Conservation (phyloP, 1,139 yeast species). For the Blastobotrys raffinosifermentans region DNA sequence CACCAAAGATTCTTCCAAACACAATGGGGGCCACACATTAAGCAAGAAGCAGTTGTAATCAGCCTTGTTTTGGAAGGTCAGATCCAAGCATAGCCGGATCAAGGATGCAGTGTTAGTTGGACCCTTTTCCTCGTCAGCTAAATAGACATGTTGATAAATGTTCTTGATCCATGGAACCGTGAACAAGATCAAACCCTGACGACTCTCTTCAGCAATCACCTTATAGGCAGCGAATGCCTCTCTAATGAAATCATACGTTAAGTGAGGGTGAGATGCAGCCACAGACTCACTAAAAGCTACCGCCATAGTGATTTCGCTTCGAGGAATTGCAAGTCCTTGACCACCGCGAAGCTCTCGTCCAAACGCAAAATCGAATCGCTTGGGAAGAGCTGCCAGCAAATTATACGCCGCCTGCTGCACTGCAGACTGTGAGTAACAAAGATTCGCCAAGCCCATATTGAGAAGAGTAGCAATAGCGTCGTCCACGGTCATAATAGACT, state of each 20-base stretch:
- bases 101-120: constrained; percentile 56
- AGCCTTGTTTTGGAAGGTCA: constrained; percentile 42
- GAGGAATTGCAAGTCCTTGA: constrained; percentile 65
- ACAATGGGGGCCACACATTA: constrained; percentile 65
- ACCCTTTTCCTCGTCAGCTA: constrained; percentile 45
- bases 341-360: constrained; percentile 55
- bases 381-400: constrained; percentile 57
- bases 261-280: constrained; percentile 50
- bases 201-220: constrained; percentile 33
- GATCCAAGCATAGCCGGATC: constrained; percentile 56
- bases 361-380: constrained; percentile 54
- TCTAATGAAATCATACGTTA: constrained; percentile 56
- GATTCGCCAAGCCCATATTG: constrained; percentile 62
- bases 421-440: constrained; percentile 52
- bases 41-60: constrained; percentile 47
- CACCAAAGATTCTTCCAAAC: constrained; percentile 55
- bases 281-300: constrained; percentile 54
- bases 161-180: constrained; percentile 78
- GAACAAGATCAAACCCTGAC: constrained; percentile 46
- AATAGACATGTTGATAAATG: constrained; percentile 51
- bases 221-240: constrained; percentile 58
- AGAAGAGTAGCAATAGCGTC: constrained; percentile 37
- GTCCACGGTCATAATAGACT: constrained; percentile 19
- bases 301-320: constrained; percentile 61
- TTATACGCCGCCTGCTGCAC: constrained; percentile 61